Evolutionary conservation across 2,329 filamentous ascomycete genomes (phyloP).

Genomic region (Scolecobasidium constrictum): DNA sequence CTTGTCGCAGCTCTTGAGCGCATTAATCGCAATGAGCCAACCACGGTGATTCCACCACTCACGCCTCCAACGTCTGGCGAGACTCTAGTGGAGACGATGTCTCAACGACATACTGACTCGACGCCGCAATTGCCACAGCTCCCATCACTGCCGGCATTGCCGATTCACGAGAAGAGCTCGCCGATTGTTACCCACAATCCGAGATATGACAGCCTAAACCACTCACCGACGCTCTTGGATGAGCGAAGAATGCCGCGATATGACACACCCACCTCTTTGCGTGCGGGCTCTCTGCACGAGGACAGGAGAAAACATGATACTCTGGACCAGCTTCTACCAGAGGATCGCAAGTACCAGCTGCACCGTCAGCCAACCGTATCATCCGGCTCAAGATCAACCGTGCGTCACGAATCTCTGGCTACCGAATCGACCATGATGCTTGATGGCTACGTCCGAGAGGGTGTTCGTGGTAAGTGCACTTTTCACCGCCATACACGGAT

Average conservation of each 20-base stretch:
- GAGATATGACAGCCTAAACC: constrained; percentile 1
- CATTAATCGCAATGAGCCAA: constrained; percentile 20
- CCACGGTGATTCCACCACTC: constrained; percentile 17
- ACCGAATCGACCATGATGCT: constrained; percentile 11
- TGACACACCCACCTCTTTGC: too few relatives aligned
- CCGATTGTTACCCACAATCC: not conserved
- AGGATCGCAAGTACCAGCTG: not conserved
- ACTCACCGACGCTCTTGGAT: constrained; percentile 15
- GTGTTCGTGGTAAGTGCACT: constrained; percentile 14
- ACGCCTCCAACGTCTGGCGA: constrained; percentile 19
- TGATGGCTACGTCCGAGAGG: constrained; percentile 22
- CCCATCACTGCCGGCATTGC: not conserved
- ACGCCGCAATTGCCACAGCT: not conserved
- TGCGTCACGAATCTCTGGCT: not conserved
- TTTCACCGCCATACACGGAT: too few relatives aligned
- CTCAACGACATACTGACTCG: too few relatives aligned
- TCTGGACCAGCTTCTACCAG: not conserved
- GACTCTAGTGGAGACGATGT: constrained; percentile 9
- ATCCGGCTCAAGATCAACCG: not conserved
- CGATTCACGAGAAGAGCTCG: not conserved
- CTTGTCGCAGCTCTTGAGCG: constrained; percentile 53
- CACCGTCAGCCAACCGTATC: not conserved
- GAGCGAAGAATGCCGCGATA: not conserved
- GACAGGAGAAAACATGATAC: not conserved
- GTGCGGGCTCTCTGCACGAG: not conserved